phyloP scores from a whole-genome alignment of 2,329 filamentous ascomycete species.

The Verticillium nubilum region DNA sequence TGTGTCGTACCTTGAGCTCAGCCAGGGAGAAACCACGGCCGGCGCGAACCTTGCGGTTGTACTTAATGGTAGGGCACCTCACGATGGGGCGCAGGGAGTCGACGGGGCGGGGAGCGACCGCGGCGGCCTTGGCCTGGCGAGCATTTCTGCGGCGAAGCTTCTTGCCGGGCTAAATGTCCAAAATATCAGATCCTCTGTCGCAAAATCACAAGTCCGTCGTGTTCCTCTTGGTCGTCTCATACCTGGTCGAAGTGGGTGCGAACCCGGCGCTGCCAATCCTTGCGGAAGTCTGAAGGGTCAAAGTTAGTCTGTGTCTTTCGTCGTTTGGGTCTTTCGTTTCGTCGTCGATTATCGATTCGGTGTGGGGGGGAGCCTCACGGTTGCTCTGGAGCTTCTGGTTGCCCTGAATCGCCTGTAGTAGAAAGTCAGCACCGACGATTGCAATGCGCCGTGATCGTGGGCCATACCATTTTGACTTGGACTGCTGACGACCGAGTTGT shows the following conservation, averaged over 20 bases:
- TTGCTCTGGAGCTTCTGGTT: slow-evolving; percentile 98
- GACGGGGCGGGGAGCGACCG: slow-evolving; percentile 91
- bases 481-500: not conserved
- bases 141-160: slow-evolving; percentile 90
- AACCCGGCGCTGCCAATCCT: slow-evolving; percentile 99
- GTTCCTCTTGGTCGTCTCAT: slow-evolving; percentile 30
- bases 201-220: slow-evolving; percentile 13
- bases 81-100: slow-evolving; percentile 96
- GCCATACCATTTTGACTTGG: slow-evolving; percentile 46
- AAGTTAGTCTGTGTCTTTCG: slow-evolving; percentile 28
- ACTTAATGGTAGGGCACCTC: slow-evolving; percentile 96
- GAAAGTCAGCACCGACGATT: not conserved
- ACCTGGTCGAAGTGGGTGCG: slow-evolving; percentile 99
- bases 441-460: slow-evolving; percentile 3
- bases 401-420: slow-evolving; percentile 81
- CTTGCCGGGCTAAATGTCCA: slow-evolving; percentile 70
- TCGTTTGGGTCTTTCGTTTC: slow-evolving; percentile 23
- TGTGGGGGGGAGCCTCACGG: slow-evolving; percentile 54
- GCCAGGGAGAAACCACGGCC: slow-evolving; percentile 96
- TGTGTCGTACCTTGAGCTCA: slow-evolving; percentile 84
- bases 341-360: slow-evolving; percentile 17
- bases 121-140: slow-evolving; percentile 90
- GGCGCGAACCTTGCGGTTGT: slow-evolving; percentile 96
- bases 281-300: slow-evolving; percentile 76
- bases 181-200: slow-evolving; percentile 12